Evolutionary conservation across 805 yeast species (phyloP).

Genomic region (Saturnispora diversa): DNA sequence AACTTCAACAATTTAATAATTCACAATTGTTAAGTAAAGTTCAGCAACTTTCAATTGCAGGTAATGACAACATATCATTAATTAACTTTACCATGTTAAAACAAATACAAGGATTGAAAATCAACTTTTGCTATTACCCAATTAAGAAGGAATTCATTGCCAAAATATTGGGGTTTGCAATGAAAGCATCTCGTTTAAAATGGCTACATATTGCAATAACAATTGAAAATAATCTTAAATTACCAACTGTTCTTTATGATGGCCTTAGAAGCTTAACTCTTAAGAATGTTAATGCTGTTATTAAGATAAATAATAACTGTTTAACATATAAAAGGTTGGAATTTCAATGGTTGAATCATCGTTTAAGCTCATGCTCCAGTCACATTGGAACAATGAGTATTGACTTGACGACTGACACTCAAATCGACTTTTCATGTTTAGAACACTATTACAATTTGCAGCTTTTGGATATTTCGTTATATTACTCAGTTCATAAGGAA

Average conservation of each 20-base stretch:
- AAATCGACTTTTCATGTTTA: not conserved
- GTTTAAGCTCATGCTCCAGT: not conserved
- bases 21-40: not conserved
- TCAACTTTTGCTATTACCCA: not conserved
- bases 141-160: not conserved
- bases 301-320: not conserved
- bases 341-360: not conserved
- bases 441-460: not conserved
- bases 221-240: not conserved
- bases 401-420: not conserved
- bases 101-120: not conserved
- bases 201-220: not conserved
- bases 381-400: not conserved
- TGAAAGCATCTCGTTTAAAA: not conserved
- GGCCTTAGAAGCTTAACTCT: too few species aligned
- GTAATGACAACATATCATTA: not conserved
- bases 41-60: not conserved
- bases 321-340: not conserved
- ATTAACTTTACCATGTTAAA: not conserved
- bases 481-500: not conserved
- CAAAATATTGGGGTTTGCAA: not conserved
- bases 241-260: too few species aligned
- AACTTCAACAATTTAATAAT: constrained; percentile 1
- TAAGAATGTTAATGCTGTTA: too few species aligned
- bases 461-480: not conserved